These are phyloP conservation scores for Lasiosphaeriaceae sp. DNA, from an alignment of 495 filamentous ascomycete species.

Conservation along the genomic window DNA sequence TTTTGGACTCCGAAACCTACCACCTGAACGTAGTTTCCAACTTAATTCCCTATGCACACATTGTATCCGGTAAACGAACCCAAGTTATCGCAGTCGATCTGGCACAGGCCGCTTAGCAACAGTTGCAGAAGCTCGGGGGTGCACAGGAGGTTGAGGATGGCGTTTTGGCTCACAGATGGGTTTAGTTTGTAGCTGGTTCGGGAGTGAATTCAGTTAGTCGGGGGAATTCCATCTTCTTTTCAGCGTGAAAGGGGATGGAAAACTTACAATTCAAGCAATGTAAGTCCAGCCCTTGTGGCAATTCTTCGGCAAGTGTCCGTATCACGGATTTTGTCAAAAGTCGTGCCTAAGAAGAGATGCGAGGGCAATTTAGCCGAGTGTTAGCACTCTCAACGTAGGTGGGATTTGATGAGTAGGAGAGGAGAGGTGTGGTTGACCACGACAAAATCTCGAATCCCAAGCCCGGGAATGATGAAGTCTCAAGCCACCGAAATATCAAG, in stretches of 20 bases:
- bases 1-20: too few species aligned
- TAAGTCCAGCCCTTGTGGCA: slow-evolving; percentile 3
- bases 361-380: too few species aligned
- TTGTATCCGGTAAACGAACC: slow-evolving; percentile 22
- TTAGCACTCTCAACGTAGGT: too few species aligned
- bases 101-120: slow-evolving; percentile 24
- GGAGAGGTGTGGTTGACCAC: too few species aligned
- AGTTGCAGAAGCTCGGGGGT: slow-evolving; percentile 12
- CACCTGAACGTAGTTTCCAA: too few species aligned
- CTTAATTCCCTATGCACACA: slow-evolving; percentile 20
- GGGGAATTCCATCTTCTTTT: not conserved
- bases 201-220: not conserved
- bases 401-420: too few species aligned
- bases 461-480: too few species aligned
- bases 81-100: slow-evolving; percentile 29
- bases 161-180: slow-evolving; percentile 21
- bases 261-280: slow-evolving; percentile 6
- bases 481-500: too few species aligned
- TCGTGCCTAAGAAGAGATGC: slow-evolving; percentile 7
- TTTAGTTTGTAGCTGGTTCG: slow-evolving; percentile 21
- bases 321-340: slow-evolving; percentile 8
- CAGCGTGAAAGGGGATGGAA: not conserved
- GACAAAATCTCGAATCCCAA: too few species aligned
- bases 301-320: slow-evolving; percentile 7
- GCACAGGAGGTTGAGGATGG: slow-evolving; percentile 10